phyloP scores from a whole-genome alignment of 2,329 filamentous ascomycete species.

The Hymenoscyphus linearis region DNA sequence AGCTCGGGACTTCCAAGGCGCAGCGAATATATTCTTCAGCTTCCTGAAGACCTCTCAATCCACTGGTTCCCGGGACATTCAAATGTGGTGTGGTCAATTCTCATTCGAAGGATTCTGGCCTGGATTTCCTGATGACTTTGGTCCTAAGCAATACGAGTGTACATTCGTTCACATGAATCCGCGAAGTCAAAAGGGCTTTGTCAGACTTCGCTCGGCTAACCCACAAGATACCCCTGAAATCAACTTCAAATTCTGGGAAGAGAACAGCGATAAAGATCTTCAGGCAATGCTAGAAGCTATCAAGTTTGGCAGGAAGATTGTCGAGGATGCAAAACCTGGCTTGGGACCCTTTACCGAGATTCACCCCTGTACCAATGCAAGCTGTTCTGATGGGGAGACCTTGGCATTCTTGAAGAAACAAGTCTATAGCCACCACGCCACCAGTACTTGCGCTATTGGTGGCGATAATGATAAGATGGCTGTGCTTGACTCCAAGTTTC shows the following conservation, averaged over 20 bases:
- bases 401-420: slow-evolving; percentile 37
- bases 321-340: slow-evolving; percentile 34
- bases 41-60: slow-evolving; percentile 6
- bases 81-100: slow-evolving; percentile 9
- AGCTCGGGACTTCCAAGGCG: slow-evolving; percentile 3
- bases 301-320: slow-evolving; percentile 21
- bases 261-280: slow-evolving; percentile 38
- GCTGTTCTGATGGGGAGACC: slow-evolving; percentile 39
- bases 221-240: slow-evolving; percentile 60
- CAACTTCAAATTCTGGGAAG: slow-evolving; percentile 52
- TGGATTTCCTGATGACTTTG: slow-evolving; percentile 4
- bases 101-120: slow-evolving; percentile 10
- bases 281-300: slow-evolving; percentile 35
- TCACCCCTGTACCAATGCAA: slow-evolving; percentile 37
- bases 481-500: slow-evolving; percentile 50
- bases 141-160: slow-evolving; percentile 8
- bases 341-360: slow-evolving; percentile 35
- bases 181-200: slow-evolving; percentile 26
- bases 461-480: slow-evolving; percentile 33
- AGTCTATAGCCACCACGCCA: slow-evolving; percentile 53
- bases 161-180: slow-evolving; percentile 11
- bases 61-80: slow-evolving; percentile 1
- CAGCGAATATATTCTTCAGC: slow-evolving; percentile 5
- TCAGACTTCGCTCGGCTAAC: slow-evolving; percentile 54
- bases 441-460: slow-evolving; percentile 51